Evolutionary conservation across 139 green algal genomes (phyloP).

Genomic region (Chlorella sp.): DNA sequence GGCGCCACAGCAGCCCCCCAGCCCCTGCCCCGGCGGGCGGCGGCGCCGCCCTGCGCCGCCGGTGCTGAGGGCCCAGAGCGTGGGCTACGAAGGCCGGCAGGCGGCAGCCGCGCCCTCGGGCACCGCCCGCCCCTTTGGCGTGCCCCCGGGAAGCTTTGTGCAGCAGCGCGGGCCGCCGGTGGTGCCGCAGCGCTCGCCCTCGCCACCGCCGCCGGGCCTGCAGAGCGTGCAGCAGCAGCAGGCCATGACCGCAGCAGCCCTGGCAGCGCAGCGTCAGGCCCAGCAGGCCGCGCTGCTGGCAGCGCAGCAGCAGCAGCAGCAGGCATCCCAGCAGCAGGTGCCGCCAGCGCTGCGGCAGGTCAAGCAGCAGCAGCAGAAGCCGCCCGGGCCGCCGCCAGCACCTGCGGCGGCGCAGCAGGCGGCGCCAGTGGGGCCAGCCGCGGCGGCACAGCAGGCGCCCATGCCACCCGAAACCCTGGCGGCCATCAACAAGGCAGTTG

Average conservation of each 20-base stretch:
- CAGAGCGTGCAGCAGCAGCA: too few relatives aligned
- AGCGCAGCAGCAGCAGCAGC: background rate
- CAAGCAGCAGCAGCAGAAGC: background rate
- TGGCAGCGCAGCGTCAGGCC: too few relatives aligned
- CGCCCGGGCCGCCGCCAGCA: too few relatives aligned
- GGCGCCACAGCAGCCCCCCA: background rate
- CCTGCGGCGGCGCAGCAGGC: background rate
- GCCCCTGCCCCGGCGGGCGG: background rate
- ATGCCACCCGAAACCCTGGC: background rate
- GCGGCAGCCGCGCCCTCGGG: background rate
- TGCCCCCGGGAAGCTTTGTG: background rate
- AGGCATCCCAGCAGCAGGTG: background rate
- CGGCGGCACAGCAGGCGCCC: background rate
- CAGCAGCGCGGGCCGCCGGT: background rate
- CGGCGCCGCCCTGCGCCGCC: background rate
- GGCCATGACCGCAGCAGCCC: too few relatives aligned
- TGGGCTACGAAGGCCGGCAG: background rate
- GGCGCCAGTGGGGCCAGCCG: too few relatives aligned
- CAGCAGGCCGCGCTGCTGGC: too few relatives aligned
- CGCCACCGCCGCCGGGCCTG: background rate
- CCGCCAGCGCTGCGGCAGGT: background rate
- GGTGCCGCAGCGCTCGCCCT: too few relatives aligned
- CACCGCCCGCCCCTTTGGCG: background rate
- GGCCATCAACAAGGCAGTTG: background rate
- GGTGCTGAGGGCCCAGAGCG: background rate